Percentiles rank a stretch among this genome's conserved stretches.
Conservation (phyloP, 768 basidiomycete species). For the Daedaleopsis sinensis region DNA sequence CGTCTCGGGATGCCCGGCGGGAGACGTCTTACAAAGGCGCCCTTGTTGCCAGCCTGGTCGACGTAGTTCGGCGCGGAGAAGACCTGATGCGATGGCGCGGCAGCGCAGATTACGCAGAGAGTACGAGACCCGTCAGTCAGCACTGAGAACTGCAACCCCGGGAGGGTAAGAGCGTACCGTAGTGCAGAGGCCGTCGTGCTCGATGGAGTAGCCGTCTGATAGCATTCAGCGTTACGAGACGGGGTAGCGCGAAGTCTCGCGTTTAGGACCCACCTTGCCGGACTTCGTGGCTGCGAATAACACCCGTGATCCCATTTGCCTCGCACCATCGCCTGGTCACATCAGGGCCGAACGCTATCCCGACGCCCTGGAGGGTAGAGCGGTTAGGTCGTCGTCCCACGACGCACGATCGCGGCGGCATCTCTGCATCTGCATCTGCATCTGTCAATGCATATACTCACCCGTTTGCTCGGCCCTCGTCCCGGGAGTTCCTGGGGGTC, state of each 20-base stretch:
- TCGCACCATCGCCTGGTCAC: constrained; percentile 90
- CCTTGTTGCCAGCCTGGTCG: constrained; percentile 90
- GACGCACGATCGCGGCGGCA: not conserved
- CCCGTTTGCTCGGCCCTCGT: constrained; percentile 94
- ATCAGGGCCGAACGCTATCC: constrained; percentile 94
- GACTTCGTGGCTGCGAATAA: constrained; percentile 97
- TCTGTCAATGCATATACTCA: constrained; percentile 40
- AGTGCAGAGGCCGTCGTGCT: constrained; percentile 93
- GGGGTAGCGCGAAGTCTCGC: not conserved
- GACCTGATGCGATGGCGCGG: constrained; percentile 49
- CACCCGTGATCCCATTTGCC: constrained; percentile 81
- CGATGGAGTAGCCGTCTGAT: constrained; percentile 89
- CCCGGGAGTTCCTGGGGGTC: constrained; percentile 91
- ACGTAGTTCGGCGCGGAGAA: constrained; percentile 97
- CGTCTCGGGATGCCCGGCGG: not conserved
- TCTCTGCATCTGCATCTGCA: not conserved
- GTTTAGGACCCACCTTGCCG: constrained; percentile 64
- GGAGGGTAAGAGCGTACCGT: too few species aligned
- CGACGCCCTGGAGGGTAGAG: constrained; percentile 72
- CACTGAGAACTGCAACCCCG: too few species aligned
- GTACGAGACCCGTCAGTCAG: not conserved
- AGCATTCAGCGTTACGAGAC: not conserved
- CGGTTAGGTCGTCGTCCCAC: not conserved
- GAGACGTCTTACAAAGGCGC: constrained; percentile 71
- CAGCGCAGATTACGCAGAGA: constrained; percentile 1